Conservation (phyloP, 2,329 filamentous ascomycete genomes). For the Xylariaceae sp. region DNA sequence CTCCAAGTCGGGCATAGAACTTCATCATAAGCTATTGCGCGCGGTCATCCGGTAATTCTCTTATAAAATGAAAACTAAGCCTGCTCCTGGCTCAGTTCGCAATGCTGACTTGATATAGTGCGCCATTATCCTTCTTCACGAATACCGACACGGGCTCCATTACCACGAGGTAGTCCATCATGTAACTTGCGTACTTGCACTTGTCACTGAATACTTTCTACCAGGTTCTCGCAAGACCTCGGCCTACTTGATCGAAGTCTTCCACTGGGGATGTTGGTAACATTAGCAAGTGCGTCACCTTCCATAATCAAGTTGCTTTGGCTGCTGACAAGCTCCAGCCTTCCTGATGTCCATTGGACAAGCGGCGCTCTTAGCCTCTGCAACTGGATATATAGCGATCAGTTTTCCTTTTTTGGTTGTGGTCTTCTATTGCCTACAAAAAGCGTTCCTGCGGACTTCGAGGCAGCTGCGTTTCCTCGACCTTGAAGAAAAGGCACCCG, state of each 20-base stretch:
- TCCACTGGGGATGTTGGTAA: background rate
- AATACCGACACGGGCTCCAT: background rate
- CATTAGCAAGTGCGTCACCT: too few relatives aligned
- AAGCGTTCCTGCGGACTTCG: slow-evolving; percentile 6
- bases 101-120: too few relatives aligned
- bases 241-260: background rate
- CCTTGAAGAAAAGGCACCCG: slow-evolving; percentile 5
- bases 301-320: too few relatives aligned
- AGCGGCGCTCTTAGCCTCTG: background rate
- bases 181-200: too few relatives aligned
- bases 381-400: slow-evolving; percentile 1
- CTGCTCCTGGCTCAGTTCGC: too few relatives aligned
- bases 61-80: too few relatives aligned
- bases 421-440: slow-evolving; percentile 2
- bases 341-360: background rate
- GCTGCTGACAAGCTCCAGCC: too few relatives aligned
- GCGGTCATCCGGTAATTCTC: background rate
- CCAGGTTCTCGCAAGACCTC: background rate
- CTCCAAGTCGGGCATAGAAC: background rate
- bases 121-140: background rate
- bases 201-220: too few relatives aligned
- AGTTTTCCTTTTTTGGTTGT: slow-evolving; percentile 1
- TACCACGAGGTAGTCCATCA: too few relatives aligned
- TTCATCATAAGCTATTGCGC: background rate
- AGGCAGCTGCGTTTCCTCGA: slow-evolving; percentile 7